These are phyloP conservation scores for Pterulicium gracile DNA, from an alignment of 1,284 basidiomycete genomes.

Conservation along the genomic window DNA sequence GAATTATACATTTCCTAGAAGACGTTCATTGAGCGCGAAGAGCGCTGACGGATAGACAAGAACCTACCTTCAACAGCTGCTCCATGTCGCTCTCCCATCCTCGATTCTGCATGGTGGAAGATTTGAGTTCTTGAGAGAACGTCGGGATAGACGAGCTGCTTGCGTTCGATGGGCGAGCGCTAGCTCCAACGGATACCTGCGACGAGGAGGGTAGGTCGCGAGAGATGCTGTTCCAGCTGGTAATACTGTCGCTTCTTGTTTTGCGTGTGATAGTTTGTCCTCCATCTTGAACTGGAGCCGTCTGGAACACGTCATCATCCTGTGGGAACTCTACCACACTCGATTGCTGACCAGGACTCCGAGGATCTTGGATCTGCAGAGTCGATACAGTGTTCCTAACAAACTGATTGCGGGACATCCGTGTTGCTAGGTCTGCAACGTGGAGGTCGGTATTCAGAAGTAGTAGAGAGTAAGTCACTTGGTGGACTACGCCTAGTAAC, in stretches of 20 bases:
- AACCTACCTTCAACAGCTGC: conserved; percentile 63
- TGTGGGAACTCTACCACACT: conserved; percentile 56
- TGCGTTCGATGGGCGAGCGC: conserved; percentile 13
- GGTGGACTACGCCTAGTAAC: conserved; percentile 75
- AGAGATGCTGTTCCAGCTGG: conserved; percentile 72
- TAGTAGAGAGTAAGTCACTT: conserved; percentile 86
- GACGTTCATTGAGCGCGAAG: conserved; percentile 7
- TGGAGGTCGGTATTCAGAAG: conserved; percentile 97
- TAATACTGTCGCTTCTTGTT: conserved; percentile 70
- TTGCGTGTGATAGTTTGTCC: conserved; percentile 27
- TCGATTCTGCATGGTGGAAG: conserved; percentile 32
- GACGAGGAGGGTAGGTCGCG: conserved; percentile 35
- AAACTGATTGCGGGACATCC: conserved; percentile 94
- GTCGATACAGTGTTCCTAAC: conserved; percentile 85
- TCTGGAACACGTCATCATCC: conserved; percentile 45
- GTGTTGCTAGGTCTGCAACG: conserved; percentile 79
- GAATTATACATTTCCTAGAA: conserved; percentile 88
- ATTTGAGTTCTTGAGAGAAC: conserved; percentile 30
- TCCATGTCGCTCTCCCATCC: conserved; percentile 85
- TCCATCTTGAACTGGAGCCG: background rate
- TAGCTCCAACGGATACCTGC: conserved; percentile 20
- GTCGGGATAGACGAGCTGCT: conserved; percentile 29
- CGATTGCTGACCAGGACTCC: conserved; percentile 34
- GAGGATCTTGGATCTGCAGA: conserved; percentile 66
- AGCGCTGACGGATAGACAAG: background rate